Base-by-base conservation (phyloP, 768 basidiomycete genomes). In the Podaxis mareebaensis region DNA sequence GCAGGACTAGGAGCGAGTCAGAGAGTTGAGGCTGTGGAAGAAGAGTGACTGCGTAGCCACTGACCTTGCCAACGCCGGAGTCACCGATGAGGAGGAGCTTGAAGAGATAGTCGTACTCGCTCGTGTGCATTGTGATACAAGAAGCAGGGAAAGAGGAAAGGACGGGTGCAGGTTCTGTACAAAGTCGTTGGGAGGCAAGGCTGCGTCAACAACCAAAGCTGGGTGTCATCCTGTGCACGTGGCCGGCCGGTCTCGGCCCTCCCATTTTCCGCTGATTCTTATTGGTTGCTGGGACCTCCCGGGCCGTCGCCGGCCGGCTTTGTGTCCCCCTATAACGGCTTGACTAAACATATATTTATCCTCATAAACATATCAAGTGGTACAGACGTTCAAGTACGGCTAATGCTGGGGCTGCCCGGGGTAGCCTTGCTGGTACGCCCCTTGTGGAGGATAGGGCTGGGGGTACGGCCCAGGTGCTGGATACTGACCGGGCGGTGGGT, bases 61-160 rank as follows among this genome's bases (percentile, higher is more conserved):
- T 61, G 59, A 90, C 91, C 86, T 94, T 95, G 77, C 92, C 93
- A 67, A 99, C 96, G 78, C 97, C 96, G 70, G 93, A 94, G 81
- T 95, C 91, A 63, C 93, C 93, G 69, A 95, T 95, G 79, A 95
- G 91, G 73, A 95, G 89, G 64, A 95, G 91, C 81, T 95, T 95
- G 85, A 95, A 95, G 75, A 95, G 92, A 73, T 91, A 95, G 81
- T 95, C 93, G 86, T 95, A 95, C 77, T 94, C 93, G 81, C 89
- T 90, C 74, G 92, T 92, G 74, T 94, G 92, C 92, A 94, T 93
- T 64, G 68, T 84, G 67, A 65, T 54, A 64, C 30, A 64, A 10
- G 60, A 66, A 67, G 73, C 65, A 67, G 60, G 65, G 61, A 63
- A 58, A 65, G 69, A 66, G 66, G 70, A 67, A 59, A 69, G 66